phyloP scores from a whole-genome alignment of 768 basidiomycete species.

The Russula dissimulans region DNA sequence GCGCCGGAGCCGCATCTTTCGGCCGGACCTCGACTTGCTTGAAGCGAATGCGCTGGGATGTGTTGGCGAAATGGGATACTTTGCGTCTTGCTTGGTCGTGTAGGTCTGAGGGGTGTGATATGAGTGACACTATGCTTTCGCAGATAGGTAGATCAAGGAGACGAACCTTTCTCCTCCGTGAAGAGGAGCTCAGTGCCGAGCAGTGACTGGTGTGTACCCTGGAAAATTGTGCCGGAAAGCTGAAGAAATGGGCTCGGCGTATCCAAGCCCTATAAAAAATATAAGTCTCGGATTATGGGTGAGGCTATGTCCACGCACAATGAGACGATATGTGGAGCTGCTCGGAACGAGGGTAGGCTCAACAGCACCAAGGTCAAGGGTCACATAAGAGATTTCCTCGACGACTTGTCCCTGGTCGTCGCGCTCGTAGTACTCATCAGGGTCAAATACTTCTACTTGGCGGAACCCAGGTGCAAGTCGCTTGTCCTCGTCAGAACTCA shows the following conservation, averaged over 20 bases:
- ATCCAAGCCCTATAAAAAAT: constrained; percentile 48
- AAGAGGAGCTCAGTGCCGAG: constrained; percentile 74
- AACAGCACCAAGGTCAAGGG: constrained; percentile 62
- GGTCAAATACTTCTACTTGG: constrained; percentile 58
- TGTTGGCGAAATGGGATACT: constrained; percentile 48
- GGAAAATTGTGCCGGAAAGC: constrained; percentile 63
- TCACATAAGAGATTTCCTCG: constrained; percentile 57
- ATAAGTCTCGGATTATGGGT: not conserved
- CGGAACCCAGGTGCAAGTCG: constrained; percentile 48
- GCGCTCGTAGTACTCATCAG: constrained; percentile 57
- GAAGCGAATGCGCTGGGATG: constrained; percentile 64
- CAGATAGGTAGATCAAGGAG: no score
- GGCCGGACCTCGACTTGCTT: constrained; percentile 54
- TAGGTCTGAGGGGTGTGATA: constrained; percentile 28
- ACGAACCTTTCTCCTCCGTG: constrained; percentile 53
- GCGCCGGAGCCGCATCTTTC: constrained; percentile 23
- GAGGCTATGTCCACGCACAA: constrained; percentile 39
- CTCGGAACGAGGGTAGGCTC: constrained; percentile 72
- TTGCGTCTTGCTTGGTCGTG: constrained; percentile 41
- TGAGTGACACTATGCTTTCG: not conserved
- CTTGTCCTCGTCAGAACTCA: not conserved
- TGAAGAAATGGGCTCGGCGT: constrained; percentile 71
- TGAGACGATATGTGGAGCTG: constrained; percentile 59
- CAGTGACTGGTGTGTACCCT: constrained; percentile 56
- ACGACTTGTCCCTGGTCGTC: constrained; percentile 29